Percentiles rank a stretch among this genome's conserved stretches.
These are phyloP conservation scores for Phytophthora gonapodyides DNA, from an alignment of 352 stramenopile species.

Conservation along the genomic window DNA sequence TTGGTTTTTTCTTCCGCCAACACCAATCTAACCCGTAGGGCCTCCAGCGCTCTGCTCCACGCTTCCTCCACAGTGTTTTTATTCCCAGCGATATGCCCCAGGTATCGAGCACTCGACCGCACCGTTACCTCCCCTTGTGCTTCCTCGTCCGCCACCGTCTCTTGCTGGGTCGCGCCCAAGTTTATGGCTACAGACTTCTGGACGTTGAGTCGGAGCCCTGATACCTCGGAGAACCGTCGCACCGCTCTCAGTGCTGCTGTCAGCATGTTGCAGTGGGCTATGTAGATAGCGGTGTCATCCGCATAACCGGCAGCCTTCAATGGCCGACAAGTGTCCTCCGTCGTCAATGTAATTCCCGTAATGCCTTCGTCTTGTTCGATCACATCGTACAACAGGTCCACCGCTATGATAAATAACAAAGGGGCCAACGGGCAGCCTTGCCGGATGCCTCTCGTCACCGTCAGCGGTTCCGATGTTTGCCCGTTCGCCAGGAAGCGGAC, in stretches of 20 bases:
- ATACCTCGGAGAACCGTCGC: too few species aligned
- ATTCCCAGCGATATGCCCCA: too few species aligned
- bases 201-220: too few species aligned
- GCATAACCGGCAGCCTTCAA: conserved; percentile 8
- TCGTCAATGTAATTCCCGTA: background rate
- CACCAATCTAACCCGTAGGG: too few species aligned
- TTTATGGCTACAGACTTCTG: too few species aligned
- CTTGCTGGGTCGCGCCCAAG: background rate
- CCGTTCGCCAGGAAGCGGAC: conserved; percentile 9
- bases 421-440: conserved; percentile 8
- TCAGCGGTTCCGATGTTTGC: background rate
- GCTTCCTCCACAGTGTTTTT: too few species aligned
- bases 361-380: background rate
- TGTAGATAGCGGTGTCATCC: conserved; percentile 14
- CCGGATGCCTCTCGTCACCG: background rate
- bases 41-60: too few species aligned
- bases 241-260: background rate
- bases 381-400: conserved; percentile 4
- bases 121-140: too few species aligned
- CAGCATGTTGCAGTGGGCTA: background rate
- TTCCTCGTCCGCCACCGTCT: too few species aligned
- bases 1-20: too few species aligned
- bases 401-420: conserved; percentile 9
- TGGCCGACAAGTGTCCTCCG: too few species aligned
- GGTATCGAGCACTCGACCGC: too few species aligned